phyloP scores from a whole-genome alignment of 306 rosid species.

The Quercus parvula region DNA sequence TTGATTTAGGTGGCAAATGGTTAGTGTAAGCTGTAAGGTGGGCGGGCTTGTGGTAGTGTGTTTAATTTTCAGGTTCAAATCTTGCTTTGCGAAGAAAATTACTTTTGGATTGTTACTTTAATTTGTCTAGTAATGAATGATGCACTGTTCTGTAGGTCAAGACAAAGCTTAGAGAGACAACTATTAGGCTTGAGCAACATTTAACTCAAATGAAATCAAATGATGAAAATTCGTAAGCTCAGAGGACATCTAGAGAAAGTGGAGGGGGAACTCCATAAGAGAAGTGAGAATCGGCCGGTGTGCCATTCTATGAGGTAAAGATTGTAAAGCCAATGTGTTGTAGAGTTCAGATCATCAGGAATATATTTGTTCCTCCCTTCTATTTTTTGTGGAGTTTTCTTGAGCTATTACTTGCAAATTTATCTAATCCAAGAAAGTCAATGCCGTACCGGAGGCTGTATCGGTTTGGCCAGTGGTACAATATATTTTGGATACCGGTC shows the following conservation, averaged over 20 bases:
- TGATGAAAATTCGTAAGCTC: conserved; percentile 59
- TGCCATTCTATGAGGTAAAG: conserved; percentile 46
- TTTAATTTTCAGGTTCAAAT: not conserved
- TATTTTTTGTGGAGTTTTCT: not conserved
- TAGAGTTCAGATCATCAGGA: too few species aligned
- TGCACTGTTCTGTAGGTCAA: conserved; percentile 46
- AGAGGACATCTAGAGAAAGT: conserved; percentile 63
- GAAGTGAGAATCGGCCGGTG: conserved; percentile 42
- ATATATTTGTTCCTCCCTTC: not conserved
- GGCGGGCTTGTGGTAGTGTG: not conserved
- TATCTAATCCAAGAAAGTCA: not conserved
- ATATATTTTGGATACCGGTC: too few species aligned
- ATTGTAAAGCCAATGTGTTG: not conserved
- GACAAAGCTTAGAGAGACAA: conserved; percentile 16
- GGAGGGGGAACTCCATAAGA: conserved; percentile 65
- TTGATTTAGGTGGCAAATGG: not conserved
- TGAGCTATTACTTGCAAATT: not conserved
- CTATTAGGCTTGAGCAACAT: conserved; percentile 58
- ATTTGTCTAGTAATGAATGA: not conserved
- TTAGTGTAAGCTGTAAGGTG: not conserved
- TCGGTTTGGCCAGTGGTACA: too few species aligned
- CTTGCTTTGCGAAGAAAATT: not conserved
- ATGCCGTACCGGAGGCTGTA: too few species aligned
- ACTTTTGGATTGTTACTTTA: not conserved
- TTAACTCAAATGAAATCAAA: conserved; percentile 56